These are phyloP conservation scores for Aspergillus coremiiformis DNA, from an alignment of 495 filamentous ascomycete species.

Conservation along the genomic window DNA sequence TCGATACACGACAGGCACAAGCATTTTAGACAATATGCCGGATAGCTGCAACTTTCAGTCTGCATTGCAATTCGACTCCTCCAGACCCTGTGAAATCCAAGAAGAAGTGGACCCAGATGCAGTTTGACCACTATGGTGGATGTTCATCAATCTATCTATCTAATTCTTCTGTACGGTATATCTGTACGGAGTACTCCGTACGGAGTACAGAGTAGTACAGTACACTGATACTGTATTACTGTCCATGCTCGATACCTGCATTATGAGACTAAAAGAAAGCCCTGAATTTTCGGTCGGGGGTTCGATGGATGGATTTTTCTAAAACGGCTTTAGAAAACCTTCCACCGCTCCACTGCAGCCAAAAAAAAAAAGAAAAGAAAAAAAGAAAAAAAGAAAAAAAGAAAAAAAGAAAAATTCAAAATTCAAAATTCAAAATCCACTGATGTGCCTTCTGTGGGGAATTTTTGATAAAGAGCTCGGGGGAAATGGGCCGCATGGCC, in stretches of 20 bases:
- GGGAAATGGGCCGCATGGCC: slow-evolving; percentile 19
- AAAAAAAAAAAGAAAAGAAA: too few species aligned
- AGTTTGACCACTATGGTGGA: not conserved
- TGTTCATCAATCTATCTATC: slow-evolving; percentile 1
- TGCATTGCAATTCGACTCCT: slow-evolving; percentile 13
- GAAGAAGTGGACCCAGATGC: slow-evolving; percentile 1
- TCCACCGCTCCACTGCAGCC: slow-evolving; percentile 6
- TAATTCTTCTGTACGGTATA: not conserved
- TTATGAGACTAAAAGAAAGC: slow-evolving; percentile 13
- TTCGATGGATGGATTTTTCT: slow-evolving; percentile 21
- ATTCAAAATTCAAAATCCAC: too few species aligned
- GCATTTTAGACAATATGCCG: slow-evolving; percentile 14
- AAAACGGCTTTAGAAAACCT: slow-evolving; percentile 12
- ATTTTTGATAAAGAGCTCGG: slow-evolving; percentile 13
- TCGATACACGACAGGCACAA: slow-evolving; percentile 4
- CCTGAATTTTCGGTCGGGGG: slow-evolving; percentile 10
- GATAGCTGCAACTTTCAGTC: slow-evolving; percentile 11
- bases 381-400: too few species aligned
- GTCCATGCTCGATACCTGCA: too few species aligned
- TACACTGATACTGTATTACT: too few species aligned
- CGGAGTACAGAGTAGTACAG: too few species aligned
- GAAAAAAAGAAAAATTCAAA: too few species aligned
- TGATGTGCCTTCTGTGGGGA: slow-evolving; percentile 21
- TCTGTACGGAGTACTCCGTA: not conserved
- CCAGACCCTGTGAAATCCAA: slow-evolving; percentile 4